Evolutionary conservation across 2,329 filamentous ascomycete species (phyloP), one percentile per base, ranked within the genome.

Genomic region (Periconia sp.): DNA sequence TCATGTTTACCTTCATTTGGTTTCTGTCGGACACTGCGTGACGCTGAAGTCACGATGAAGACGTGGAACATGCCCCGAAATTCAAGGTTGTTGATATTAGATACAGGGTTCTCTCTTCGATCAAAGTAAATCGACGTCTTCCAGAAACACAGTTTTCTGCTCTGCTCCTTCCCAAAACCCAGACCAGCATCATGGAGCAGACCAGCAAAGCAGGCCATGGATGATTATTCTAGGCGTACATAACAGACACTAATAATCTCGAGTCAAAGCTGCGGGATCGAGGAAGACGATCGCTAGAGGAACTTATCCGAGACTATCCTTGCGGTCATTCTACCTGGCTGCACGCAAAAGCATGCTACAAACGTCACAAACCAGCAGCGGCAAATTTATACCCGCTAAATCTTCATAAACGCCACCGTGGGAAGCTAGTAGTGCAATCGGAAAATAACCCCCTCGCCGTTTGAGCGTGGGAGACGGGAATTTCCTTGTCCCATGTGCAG

Each of bases 61-160:
- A 19, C 31, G 10, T 40, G 2, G 31, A 37, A 13, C 18, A 47
- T 2, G 11, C 10, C 20, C 15, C 44, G 54, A 45, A 31, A 43
- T 17, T 13, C 19, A 18, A 47, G 49, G 56, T 70, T 47, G 65
- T 60, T 27, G 23, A 49, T 45, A 50, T 23, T 35, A 41, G 20
- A 47, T 59, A 45, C 60, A 90, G 89, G 90, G 85, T 90, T 6
- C 75, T 96, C n/a, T 90, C 95, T 69, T 92, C 91, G 70, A 81
- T 96, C 61, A 89, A 88, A 61, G 85, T 82, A 1, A 88, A 87
- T 2, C 90, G 84, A 69, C 81, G 92, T 51, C 78, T 95, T 41
- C 81, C 89, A 0, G 92, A 97, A 75, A 82, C 86, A 27, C 79
- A 83, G 49, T 96, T 92, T 69, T 80, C 84, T 17, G 61, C 64